Evolutionary conservation across 345 rosid species (phyloP).

Genomic region (Syzygium aqueum): DNA sequence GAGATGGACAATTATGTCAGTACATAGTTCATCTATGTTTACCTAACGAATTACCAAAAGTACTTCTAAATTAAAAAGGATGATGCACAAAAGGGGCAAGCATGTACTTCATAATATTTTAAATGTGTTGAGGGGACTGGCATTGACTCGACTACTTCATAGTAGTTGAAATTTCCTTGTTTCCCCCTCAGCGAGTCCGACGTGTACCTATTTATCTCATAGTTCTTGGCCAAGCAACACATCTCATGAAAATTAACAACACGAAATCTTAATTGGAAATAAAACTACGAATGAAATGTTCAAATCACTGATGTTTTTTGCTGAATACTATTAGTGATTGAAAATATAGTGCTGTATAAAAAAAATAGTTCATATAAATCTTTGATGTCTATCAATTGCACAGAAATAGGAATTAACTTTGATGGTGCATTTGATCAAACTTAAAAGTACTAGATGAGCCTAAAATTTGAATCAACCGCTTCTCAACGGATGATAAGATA

Average conservation of each 20-base stretch:
- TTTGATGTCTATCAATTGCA: not conserved
- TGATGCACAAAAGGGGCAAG: not conserved
- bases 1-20: no score
- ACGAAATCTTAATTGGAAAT: not conserved
- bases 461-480: not conserved
- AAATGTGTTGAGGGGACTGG: no score
- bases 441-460: not conserved
- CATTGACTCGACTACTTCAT: not conserved
- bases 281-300: no score
- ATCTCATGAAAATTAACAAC: not conserved
- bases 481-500: no score
- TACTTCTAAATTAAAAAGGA: no score
- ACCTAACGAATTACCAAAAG: not conserved
- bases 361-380: no score
- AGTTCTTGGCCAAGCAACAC: not conserved
- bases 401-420: not conserved
- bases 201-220: not conserved
- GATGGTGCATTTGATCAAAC: no score
- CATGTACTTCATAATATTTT: not conserved
- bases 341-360: no score
- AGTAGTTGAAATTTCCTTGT: rapidly evolving
- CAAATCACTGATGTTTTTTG: no score
- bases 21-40: no score
- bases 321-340: no score
- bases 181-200: rapidly evolving